Percentiles rank a stretch among this genome's conserved stretches.
These are phyloP conservation scores for Aspergillus persii DNA, from an alignment of 2,329 filamentous ascomycete species.

Conservation along the genomic window DNA sequence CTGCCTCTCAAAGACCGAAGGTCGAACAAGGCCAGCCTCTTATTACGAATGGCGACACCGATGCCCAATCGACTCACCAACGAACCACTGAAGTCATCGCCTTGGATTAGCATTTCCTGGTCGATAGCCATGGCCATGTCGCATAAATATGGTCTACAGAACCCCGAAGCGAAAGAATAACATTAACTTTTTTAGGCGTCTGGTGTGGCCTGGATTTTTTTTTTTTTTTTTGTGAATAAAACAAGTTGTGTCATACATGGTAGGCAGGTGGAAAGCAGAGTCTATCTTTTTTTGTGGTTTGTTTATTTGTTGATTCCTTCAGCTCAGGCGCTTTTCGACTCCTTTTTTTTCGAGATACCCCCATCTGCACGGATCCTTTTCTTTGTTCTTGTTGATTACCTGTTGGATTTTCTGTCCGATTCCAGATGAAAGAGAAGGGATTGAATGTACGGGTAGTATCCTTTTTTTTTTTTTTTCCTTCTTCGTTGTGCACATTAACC, in stretches of 20 bases:
- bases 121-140: background rate
- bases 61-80: background rate
- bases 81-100: constrained; percentile 19
- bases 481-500: background rate
- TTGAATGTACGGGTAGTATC: background rate
- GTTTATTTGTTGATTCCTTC: background rate
- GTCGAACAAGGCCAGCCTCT: constrained; percentile 4
- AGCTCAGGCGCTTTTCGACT: constrained; percentile 6
- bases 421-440: background rate
- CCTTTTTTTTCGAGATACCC: constrained; percentile 11
- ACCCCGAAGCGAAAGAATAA: background rate
- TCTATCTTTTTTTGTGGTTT: background rate
- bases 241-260: background rate
- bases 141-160: background rate
- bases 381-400: background rate
- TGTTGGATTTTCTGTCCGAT: background rate
- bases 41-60: background rate
- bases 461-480: background rate
- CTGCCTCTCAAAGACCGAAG: constrained; percentile 13
- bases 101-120: constrained; percentile 18
- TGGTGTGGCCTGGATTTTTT: background rate
- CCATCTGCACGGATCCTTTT: background rate
- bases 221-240: background rate
- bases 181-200: background rate
- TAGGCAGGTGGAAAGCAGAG: background rate